A percentile compares a stretch with the other conserved stretches of the same genome.
Evolutionary conservation across 2,329 filamentous ascomycete genomes (phyloP).

Genomic region (Beauveria sp.): DNA sequence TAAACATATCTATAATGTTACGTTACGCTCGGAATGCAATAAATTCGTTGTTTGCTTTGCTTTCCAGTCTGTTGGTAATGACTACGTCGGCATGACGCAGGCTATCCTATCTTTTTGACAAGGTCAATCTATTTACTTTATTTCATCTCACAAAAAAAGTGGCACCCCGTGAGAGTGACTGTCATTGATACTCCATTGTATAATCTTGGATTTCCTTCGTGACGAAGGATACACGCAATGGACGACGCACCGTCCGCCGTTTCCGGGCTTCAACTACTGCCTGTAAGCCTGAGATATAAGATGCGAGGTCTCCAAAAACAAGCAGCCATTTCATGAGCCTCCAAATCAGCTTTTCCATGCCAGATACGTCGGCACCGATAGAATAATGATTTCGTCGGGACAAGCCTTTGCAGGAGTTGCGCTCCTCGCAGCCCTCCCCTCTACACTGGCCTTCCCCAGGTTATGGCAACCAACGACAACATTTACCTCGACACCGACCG

Average conservation of each 20-base stretch:
- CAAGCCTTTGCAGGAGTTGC: not conserved
- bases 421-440: not conserved
- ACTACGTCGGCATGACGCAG: not conserved
- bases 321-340: not conserved
- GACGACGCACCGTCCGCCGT: not conserved
- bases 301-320: too few relatives aligned
- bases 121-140: too few relatives aligned
- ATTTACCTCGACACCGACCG: not conserved
- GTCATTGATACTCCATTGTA: not conserved
- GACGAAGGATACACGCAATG: not conserved
- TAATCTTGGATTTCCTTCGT: not conserved
- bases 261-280: not conserved
- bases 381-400: not conserved
- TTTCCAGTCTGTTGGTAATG: not conserved
- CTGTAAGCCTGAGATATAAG: too few relatives aligned
- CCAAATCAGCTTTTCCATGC: too few relatives aligned
- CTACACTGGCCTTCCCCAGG: not conserved
- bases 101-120: not conserved
- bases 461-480: not conserved
- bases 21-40: too few relatives aligned
- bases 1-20: too few relatives aligned
- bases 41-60: too few relatives aligned
- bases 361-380: not conserved
- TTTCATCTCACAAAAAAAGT: not conserved
- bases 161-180: not conserved